Base-by-base conservation (phyloP, 2,329 filamentous ascomycete genomes). In the Hymenotorrendiella dingleyae region DNA sequence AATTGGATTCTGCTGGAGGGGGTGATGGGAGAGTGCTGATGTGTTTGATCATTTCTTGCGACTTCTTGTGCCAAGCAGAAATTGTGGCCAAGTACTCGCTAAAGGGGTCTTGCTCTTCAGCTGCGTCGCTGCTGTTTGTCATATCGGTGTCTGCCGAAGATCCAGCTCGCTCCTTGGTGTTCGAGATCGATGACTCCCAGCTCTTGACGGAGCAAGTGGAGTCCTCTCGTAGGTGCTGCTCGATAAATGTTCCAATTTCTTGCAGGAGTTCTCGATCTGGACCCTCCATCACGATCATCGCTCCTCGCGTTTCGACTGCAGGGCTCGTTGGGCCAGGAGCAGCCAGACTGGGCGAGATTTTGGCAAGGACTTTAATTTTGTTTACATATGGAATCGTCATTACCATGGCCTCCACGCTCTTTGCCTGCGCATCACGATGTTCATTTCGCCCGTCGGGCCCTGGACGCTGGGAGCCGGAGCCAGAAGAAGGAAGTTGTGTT, bases 211-310 rank as follows among this genome's bases (percentile, higher is more conserved):
- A 37, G 26, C 53, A 60, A 16, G 53, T 52, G 17, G 46, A 19
- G 17, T 62, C 57, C 42, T 54, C 54, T 17, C 34, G 40, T 17
- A 63, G 46, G 28, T 58, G 49, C 4, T 57, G 52, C 9, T 49
- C 74, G 16, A 95, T 76, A 14, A 76, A 73, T 3, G 72, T 67
- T 3, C 86, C 80, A 4, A 86, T 76, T 8, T 75, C 70, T 2
- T 67, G 62, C 8, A 76, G 58, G 17, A 76, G 53, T n/a, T 57
- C 56, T 6, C 61, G 50, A 44, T 82, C 76, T 14, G 83, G 73
- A 1, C 90, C 90, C 63, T 97, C 91, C 21, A 97, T 69, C 0
- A 86, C 84, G 48, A 97, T 82, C 27, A 96, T 76, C 0, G 85
- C 78, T 0, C 91, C 90, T n/a, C 89, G 77, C 6, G 70, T 67